These are phyloP conservation scores for Russula foetens DNA, from an alignment of 768 basidiomycete species.

Conservation along the genomic window DNA sequence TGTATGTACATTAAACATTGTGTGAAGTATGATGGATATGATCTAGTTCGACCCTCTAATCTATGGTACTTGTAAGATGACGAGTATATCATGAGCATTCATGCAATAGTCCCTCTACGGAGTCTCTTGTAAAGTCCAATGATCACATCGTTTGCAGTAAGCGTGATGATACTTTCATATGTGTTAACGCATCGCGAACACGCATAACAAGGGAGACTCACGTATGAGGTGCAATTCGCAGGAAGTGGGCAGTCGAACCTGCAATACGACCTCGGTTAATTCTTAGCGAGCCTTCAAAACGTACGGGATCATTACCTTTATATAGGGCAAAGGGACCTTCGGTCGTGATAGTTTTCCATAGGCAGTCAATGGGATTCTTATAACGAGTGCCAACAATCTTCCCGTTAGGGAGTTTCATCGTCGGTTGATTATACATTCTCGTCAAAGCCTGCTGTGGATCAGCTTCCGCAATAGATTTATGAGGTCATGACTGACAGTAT, in stretches of 20 bases:
- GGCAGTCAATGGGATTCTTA: conserved; percentile 88
- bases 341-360: conserved; percentile 89
- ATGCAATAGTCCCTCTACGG: conserved; percentile 15
- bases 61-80: neutral
- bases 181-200: neutral
- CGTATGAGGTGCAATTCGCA: conserved; percentile 91
- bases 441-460: conserved; percentile 58
- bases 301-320: conserved; percentile 50
- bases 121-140: conserved; percentile 54
- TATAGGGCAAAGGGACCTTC: conserved; percentile 95
- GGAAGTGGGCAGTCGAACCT: conserved; percentile 91
- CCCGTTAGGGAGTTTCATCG: conserved; percentile 60
- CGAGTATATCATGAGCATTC: neutral
- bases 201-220: conserved; percentile 30
- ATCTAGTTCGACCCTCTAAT: neutral
- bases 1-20: too few species aligned
- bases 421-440: conserved; percentile 94
- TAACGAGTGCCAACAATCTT: conserved; percentile 69
- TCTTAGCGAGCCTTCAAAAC: neutral
- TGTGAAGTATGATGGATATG: neutral
- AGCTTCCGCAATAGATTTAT: neutral
- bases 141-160: conserved; percentile 82
- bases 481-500: conserved; percentile 49
- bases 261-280: neutral
- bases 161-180: conserved; percentile 65